phyloP scores from a whole-genome alignment of 2,329 filamentous ascomycete species.

The Calonectria fujianensis region DNA sequence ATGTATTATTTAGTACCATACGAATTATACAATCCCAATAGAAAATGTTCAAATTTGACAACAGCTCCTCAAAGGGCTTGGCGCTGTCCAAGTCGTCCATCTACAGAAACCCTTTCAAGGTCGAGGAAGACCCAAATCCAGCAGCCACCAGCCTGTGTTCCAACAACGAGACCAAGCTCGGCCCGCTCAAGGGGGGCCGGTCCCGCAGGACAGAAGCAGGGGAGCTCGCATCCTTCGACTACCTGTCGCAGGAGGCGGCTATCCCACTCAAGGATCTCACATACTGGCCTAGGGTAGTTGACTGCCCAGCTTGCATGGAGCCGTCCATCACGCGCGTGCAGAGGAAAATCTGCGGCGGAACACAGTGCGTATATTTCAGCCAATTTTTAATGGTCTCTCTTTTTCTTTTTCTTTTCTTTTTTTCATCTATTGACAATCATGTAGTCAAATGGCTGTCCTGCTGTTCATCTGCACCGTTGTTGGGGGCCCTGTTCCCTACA shows the following conservation, averaged over 20 bases:
- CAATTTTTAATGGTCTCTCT: too few species aligned
- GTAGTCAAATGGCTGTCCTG: slow-evolving; percentile 28
- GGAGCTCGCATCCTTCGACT: slow-evolving; percentile 44
- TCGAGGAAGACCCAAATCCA: background rate
- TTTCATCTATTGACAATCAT: background rate
- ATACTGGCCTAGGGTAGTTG: slow-evolving; percentile 49
- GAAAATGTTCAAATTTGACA: background rate
- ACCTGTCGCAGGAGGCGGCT: slow-evolving; percentile 43
- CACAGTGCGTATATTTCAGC: slow-evolving; percentile 45
- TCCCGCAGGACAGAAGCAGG: background rate
- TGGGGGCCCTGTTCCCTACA: slow-evolving; percentile 44
- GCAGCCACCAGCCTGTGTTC: background rate
- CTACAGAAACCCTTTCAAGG: slow-evolving; percentile 5
- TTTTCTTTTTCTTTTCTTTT: background rate
- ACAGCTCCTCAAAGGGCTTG: background rate
- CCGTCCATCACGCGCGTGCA: slow-evolving; percentile 49
- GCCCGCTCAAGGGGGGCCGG: slow-evolving; percentile 20
- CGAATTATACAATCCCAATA: background rate
- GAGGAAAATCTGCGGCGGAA: slow-evolving; percentile 48
- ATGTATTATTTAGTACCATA: background rate
- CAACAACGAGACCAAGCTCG: slow-evolving; percentile 39
- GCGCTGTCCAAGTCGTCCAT: slow-evolving; percentile 3
- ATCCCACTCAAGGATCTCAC: slow-evolving; percentile 49
- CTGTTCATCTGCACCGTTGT: slow-evolving; percentile 48
- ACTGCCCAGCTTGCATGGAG: slow-evolving; percentile 50